Evolutionary conservation across 1,284 basidiomycete species (phyloP).

Genomic region (Ganoderma lucidum): DNA sequence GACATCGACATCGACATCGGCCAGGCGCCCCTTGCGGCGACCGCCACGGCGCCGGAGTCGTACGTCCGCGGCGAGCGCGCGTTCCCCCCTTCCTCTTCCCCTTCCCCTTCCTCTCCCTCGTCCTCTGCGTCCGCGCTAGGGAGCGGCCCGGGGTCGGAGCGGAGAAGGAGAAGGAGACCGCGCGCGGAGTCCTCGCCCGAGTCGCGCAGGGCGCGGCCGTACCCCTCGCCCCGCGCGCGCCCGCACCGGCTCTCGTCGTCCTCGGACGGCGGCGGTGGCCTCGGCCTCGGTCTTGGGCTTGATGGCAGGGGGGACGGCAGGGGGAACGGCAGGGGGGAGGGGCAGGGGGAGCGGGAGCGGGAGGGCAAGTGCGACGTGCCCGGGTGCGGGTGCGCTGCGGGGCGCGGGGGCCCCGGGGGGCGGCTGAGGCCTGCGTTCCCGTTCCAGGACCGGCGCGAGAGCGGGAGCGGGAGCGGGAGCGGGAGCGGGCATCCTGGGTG

Average conservation of each 20-base stretch:
- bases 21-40: neutral
- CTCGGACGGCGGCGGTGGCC: neutral
- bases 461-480: neutral
- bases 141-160: neutral
- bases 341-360: neutral
- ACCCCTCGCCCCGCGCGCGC: conserved; percentile 22
- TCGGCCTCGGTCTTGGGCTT: neutral
- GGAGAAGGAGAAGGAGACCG: conserved; percentile 9
- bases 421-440: conserved; percentile 31
- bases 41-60: conserved; percentile 21
- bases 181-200: conserved; percentile 25
- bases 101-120: too few relatives aligned
- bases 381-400: conserved; percentile 24
- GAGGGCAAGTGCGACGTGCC: conserved; percentile 24
- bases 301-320: neutral
- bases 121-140: conserved; percentile 6
- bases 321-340: neutral
- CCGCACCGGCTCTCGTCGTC: conserved; percentile 12
- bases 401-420: conserved; percentile 16
- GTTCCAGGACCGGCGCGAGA: conserved; percentile 20
- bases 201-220: conserved; percentile 23
- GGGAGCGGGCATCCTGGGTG: conserved; percentile 14
- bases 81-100: too few relatives aligned
- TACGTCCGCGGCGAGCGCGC: conserved; percentile 26
- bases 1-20: neutral